phyloP scores from a whole-genome alignment of 768 basidiomycete genomes.

The Amanita rubescens region DNA sequence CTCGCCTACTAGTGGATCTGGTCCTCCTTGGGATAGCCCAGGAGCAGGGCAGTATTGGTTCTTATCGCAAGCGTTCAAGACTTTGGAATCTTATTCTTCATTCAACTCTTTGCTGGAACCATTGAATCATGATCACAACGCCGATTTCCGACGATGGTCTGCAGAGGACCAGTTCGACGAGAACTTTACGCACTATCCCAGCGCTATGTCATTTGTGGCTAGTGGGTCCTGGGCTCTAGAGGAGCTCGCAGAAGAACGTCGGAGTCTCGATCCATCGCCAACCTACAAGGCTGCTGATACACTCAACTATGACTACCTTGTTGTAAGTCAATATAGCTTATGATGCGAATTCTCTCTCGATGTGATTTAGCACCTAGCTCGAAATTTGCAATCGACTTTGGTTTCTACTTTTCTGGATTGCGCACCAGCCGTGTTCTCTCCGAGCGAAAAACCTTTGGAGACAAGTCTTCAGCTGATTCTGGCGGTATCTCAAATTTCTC shows the following conservation, averaged over 20 bases:
- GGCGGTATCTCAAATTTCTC: slow-evolving; percentile 49
- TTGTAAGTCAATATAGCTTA: slow-evolving; percentile 2
- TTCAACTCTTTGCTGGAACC: slow-evolving; percentile 44
- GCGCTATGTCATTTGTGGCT: slow-evolving; percentile 7
- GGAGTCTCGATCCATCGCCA: slow-evolving; percentile 15
- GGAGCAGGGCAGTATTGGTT: background rate
- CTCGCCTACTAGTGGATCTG: background rate
- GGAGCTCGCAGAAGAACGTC: slow-evolving; percentile 16
- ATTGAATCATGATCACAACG: slow-evolving; percentile 6
- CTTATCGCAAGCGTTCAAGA: slow-evolving; percentile 32
- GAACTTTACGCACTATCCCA: slow-evolving; percentile 26
- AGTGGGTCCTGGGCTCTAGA: slow-evolving; percentile 12
- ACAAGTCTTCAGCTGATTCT: slow-evolving; percentile 53
- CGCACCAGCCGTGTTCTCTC: slow-evolving; percentile 76
- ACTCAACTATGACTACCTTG: slow-evolving; percentile 1
- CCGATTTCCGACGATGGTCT: slow-evolving; percentile 22
- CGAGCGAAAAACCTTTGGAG: slow-evolving; percentile 49
- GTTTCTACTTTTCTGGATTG: slow-evolving; percentile 83
- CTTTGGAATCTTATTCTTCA: slow-evolving; percentile 38
- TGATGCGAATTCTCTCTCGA: background rate
- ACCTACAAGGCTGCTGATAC: background rate
- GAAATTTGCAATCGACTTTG: slow-evolving; percentile 70
- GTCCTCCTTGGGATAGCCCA: background rate
- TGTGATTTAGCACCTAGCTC: slow-evolving; percentile 51
- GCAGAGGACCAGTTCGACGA: slow-evolving; percentile 29